Evolutionary conservation across 2,329 filamentous ascomycete species (phyloP).

Genomic region (Aschersonia sp.): DNA sequence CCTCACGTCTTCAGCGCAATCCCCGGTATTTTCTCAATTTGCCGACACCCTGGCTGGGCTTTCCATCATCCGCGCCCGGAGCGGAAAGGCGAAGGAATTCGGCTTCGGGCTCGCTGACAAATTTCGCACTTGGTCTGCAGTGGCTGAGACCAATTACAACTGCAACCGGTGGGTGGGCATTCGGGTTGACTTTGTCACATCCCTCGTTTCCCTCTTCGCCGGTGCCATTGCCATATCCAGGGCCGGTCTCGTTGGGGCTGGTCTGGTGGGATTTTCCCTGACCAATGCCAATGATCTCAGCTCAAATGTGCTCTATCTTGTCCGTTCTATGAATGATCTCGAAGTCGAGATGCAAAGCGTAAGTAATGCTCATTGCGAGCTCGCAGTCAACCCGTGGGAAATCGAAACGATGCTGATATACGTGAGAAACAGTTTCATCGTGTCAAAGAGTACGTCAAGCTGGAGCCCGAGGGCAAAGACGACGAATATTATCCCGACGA

Average conservation of each 20-base stretch:
- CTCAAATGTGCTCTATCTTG: constrained; percentile 33
- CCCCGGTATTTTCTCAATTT: constrained; percentile 42
- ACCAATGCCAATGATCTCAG: constrained; percentile 40
- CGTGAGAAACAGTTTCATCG: constrained; percentile 25
- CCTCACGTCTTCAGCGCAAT: constrained; percentile 29
- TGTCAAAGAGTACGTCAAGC: constrained; percentile 31
- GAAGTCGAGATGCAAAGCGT: constrained; percentile 42
- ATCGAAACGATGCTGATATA: background rate
- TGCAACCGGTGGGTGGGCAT: constrained; percentile 43
- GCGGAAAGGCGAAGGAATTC: constrained; percentile 32
- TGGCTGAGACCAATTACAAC: constrained; percentile 35
- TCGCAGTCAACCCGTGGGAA: background rate
- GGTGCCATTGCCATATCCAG: constrained; percentile 37
- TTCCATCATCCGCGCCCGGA: constrained; percentile 34
- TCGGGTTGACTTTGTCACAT: constrained; percentile 38
- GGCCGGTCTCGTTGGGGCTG: constrained; percentile 30
- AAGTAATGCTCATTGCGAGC: background rate
- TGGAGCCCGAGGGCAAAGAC: constrained; percentile 28
- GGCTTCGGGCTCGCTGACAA: constrained; percentile 33
- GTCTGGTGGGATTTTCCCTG: constrained; percentile 40
- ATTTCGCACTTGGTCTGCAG: constrained; percentile 28
- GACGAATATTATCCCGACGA: constrained; percentile 22
- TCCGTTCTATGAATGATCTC: constrained; percentile 39
- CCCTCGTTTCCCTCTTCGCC: constrained; percentile 33
- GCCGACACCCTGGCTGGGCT: constrained; percentile 35